Evolutionary conservation across 148 eudicot genomes (phyloP).

Genomic region (Vaccinium darrowii): DNA sequence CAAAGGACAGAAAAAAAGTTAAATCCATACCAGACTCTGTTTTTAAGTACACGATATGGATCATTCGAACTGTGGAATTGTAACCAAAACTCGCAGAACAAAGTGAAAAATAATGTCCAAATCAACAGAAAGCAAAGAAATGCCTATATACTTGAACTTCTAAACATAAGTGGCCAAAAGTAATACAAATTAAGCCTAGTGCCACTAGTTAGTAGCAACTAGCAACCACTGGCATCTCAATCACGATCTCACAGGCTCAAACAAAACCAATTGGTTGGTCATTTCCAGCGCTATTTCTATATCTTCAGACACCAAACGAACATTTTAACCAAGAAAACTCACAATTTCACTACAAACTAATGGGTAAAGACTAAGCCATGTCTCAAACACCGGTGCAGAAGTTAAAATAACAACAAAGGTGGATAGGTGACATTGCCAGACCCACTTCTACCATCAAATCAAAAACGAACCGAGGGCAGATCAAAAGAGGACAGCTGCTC

Average conservation of each 20-base stretch:
- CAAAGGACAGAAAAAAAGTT: not conserved
- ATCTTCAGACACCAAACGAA: not conserved
- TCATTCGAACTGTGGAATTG: not conserved
- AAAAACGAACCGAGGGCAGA: not conserved
- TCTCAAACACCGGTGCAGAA: not conserved
- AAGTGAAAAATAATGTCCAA: not conserved
- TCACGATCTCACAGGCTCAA: not conserved
- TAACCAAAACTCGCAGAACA: not conserved
- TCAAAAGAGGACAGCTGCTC: not conserved
- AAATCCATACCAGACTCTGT: not conserved
- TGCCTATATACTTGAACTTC: not conserved
- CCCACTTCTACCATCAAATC: not conserved
- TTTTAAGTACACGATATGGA: not conserved
- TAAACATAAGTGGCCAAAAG: not conserved
- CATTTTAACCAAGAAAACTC: not conserved
- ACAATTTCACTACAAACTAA: not conserved
- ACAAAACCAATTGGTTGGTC: conserved; percentile 1
- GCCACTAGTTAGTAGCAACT: conserved; percentile 4
- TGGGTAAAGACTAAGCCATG: not conserved
- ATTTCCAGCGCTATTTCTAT: not conserved
- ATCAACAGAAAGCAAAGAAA: not conserved
- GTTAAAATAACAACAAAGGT: not conserved
- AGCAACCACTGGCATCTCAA: not conserved
- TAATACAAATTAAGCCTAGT: not conserved
- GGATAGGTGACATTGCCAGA: conserved; percentile 2